Conservation (phyloP, 2,329 filamentous ascomycete genomes). For the Clarireedia sp. region DNA sequence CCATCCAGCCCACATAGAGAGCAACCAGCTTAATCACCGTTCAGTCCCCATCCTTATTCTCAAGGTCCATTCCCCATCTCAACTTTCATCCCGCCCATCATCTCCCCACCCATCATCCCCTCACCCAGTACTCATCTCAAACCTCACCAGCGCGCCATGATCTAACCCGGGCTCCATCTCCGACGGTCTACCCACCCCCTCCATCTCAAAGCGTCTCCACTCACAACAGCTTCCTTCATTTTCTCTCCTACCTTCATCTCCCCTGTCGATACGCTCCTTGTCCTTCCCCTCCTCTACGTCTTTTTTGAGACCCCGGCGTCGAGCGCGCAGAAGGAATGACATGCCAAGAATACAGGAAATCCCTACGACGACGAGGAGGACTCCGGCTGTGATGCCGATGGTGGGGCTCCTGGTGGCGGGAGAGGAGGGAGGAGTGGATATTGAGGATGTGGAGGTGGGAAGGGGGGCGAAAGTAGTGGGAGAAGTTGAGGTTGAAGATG, state of each 20-base stretch:
- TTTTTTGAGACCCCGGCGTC: no score
- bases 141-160: background rate
- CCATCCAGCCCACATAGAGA: no score
- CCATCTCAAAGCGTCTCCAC: background rate
- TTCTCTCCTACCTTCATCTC: background rate
- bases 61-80: background rate
- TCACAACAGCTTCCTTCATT: background rate
- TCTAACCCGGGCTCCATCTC: background rate
- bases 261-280: no score
- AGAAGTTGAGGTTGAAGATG: background rate
- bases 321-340: background rate
- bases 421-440: background rate
- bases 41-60: no score
- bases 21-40: no score
- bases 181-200: background rate
- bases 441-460: background rate
- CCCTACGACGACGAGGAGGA: background rate
- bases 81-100: background rate
- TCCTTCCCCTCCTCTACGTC: background rate
- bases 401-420: no score
- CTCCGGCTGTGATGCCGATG: no score
- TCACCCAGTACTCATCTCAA: background rate
- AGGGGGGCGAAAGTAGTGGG: background rate
- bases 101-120: background rate
- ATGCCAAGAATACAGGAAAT: background rate